Percentiles rank a stretch among this genome's conserved stretches.
These are phyloP conservation scores for Apophysomyces variabilis DNA, from an alignment of 371 early-diverging fungal species.

Conservation along the genomic window DNA sequence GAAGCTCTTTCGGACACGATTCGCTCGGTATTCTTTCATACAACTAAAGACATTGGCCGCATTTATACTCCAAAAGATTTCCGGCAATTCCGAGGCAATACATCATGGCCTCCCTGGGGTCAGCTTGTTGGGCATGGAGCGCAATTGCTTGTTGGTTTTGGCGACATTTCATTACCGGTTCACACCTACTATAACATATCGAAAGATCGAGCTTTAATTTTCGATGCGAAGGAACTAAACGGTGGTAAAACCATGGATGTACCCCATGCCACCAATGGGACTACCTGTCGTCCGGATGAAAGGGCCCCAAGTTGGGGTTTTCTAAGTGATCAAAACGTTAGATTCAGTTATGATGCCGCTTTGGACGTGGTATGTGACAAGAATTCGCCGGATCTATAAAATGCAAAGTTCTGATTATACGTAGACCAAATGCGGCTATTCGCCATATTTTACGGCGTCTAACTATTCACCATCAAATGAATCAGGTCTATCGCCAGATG, in stretches of 20 bases:
- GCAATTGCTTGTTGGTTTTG: slow-evolving; percentile 41
- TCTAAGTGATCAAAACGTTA: slow-evolving; percentile 16
- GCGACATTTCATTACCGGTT: slow-evolving; percentile 16
- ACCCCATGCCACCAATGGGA: slow-evolving; percentile 7
- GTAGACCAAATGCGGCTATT: slow-evolving; percentile 41
- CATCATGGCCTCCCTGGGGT: slow-evolving; percentile 40
- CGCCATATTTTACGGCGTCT: slow-evolving; percentile 33
- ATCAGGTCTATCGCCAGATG: slow-evolving; percentile 17
- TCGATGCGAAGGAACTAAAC: slow-evolving; percentile 16
- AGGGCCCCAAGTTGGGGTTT: slow-evolving; percentile 23
- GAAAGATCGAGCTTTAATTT: slow-evolving; percentile 27
- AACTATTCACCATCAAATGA: slow-evolving; percentile 26
- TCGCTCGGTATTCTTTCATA: slow-evolving; percentile 10
- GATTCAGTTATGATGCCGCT: slow-evolving; percentile 22
- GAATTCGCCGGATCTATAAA: background rate
- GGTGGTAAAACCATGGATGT: slow-evolving; percentile 16
- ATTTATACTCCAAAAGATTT: slow-evolving; percentile 22
- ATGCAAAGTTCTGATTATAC: background rate
- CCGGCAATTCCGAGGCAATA: slow-evolving; percentile 11
- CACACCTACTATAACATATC: slow-evolving; percentile 21
- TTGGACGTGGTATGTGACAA: slow-evolving; percentile 26
- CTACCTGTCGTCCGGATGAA: background rate
- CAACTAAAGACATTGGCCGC: slow-evolving; percentile 10
- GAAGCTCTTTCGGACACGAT: slow-evolving; percentile 13
- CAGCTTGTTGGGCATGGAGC: slow-evolving; percentile 30